Conservation (phyloP, 2,329 filamentous ascomycete species). For the Trichoderma atroviride region DNA sequence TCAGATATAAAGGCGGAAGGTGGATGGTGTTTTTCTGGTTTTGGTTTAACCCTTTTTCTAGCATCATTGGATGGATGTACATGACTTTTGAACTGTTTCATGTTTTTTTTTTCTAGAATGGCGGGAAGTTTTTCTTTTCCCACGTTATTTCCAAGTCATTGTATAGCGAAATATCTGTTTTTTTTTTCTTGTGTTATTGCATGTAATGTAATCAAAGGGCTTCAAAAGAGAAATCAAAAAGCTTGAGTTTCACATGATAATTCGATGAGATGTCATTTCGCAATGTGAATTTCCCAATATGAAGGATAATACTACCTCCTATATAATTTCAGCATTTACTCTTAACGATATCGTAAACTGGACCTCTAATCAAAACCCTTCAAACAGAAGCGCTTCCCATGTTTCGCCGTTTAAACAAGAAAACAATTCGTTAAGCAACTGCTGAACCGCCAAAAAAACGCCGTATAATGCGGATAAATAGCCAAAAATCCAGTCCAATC, state of each 20-base stretch:
- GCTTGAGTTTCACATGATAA: not conserved
- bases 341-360: not conserved
- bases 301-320: not conserved
- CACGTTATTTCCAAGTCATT: not conserved
- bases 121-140: not conserved
- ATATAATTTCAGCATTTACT: conserved; percentile 3
- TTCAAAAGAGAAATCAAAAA: not conserved
- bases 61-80: conserved; percentile 9
- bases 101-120: not conserved
- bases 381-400: not conserved
- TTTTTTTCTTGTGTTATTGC: not conserved
- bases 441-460: conserved; percentile 32
- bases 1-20: not conserved
- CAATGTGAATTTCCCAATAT: not conserved
- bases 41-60: not conserved
- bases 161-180: not conserved
- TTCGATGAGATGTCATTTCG: not conserved
- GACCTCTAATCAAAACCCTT: not conserved
- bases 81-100: not conserved
- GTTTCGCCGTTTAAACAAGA: not conserved
- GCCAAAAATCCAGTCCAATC: not conserved
- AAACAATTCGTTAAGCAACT: not conserved
- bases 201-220: conserved; percentile 10
- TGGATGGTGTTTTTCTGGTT: not conserved
- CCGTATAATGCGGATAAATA: conserved; percentile 40